These are phyloP conservation scores for Camelina laxa DNA, from an alignment of 345 rosid genomes.

Conservation along the genomic window DNA sequence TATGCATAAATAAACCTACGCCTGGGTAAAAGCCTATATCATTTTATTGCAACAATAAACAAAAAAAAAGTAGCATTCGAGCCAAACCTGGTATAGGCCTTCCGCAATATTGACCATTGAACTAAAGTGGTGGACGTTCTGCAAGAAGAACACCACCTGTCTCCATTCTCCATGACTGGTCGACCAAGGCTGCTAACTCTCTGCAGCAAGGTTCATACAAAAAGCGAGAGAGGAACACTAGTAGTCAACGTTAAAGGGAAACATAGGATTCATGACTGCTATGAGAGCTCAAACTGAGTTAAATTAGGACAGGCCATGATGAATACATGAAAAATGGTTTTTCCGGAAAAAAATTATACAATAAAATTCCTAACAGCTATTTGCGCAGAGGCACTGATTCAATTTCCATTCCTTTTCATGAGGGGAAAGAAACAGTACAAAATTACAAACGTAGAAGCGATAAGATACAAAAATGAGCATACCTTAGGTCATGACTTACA, in stretches of 20 bases:
- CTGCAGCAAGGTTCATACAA: constrained; percentile 46
- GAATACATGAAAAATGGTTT: neutral
- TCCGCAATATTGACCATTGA: constrained; percentile 17
- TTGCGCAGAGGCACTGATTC: constrained; percentile 9
- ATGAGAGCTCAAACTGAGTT: neutral
- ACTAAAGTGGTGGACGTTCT: constrained; percentile 57
- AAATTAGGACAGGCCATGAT: neutral
- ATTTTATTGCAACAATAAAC: constrained; percentile 21
- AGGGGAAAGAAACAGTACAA: constrained; percentile 15
- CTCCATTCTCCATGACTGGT: constrained; percentile 92
- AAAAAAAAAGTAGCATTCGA: constrained; percentile 11
- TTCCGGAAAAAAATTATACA: neutral
- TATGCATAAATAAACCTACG: constrained; percentile 4
- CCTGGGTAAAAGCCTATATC: constrained; percentile 21
- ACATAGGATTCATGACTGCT: neutral
- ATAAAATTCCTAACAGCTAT: constrained; percentile 3
- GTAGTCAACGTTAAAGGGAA: neutral
- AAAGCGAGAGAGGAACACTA: constrained; percentile 5
- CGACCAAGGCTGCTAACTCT: constrained; percentile 75
- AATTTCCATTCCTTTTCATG: neutral
- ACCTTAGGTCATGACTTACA: constrained; percentile 96
- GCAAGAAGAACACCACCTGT: constrained; percentile 78
- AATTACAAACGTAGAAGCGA: constrained; percentile 34
- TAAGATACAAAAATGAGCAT: constrained; percentile 36
- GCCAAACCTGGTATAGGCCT: constrained; percentile 47